Percentiles rank a stretch among this genome's conserved stretches.
These are phyloP conservation scores for Cornus kousa DNA, from an alignment of 148 eudicot genomes.

Conservation along the genomic window DNA sequence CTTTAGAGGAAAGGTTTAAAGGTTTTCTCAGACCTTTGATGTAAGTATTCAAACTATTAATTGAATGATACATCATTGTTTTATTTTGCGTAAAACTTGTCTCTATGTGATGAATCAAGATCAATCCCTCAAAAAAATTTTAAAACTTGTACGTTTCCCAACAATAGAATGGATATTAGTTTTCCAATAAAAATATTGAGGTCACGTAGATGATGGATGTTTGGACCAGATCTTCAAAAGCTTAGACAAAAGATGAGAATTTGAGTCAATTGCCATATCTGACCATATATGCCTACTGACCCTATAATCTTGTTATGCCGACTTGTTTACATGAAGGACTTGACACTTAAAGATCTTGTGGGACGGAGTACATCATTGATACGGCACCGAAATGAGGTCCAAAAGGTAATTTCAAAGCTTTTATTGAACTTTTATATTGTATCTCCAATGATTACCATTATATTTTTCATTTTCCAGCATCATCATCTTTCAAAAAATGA, in stretches of 20 bases:
- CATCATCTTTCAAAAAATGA: slow-evolving; percentile 39
- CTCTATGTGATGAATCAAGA: no score
- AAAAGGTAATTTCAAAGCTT: slow-evolving; percentile 44
- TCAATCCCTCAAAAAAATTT: no score
- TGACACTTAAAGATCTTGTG: slow-evolving; percentile 67
- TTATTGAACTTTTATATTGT: not conserved
- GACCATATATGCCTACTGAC: no score
- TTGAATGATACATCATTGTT: no score
- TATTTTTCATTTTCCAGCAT: slow-evolving; percentile 34
- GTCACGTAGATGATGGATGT: not conserved
- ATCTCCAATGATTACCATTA: not conserved
- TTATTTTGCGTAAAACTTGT: no score
- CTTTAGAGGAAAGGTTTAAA: no score
- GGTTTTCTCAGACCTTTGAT: no score
- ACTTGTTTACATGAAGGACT: slow-evolving; percentile 28
- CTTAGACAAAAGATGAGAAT: no score
- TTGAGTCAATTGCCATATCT: no score
- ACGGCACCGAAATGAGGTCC: slow-evolving; percentile 62
- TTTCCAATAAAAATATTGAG: not conserved
- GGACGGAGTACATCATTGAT: slow-evolving; percentile 93
- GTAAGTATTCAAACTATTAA: no score
- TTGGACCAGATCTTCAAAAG: not conserved
- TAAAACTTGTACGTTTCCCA: no score
- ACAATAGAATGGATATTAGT: not conserved
- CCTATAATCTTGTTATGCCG: no score